Conservation (phyloP, 768 basidiomycete genomes). For the Leccinum incarnatum region DNA sequence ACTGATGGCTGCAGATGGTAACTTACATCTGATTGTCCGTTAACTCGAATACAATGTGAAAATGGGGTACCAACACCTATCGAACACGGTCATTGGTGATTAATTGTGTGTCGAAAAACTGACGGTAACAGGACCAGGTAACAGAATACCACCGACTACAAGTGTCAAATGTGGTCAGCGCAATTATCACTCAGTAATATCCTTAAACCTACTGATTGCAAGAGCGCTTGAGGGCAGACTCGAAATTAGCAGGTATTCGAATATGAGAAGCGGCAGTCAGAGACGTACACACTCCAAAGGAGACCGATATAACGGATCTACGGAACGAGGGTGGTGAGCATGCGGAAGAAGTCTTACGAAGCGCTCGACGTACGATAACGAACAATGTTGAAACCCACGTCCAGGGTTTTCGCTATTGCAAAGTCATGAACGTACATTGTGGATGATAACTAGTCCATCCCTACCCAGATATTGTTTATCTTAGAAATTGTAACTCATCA, state of each 20-base stretch:
- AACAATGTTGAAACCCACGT: background rate
- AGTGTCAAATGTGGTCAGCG: background rate
- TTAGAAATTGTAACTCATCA: background rate
- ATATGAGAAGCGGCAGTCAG: background rate
- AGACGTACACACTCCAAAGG: background rate
- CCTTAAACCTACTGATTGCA: background rate
- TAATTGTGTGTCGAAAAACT: background rate
- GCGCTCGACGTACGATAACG: background rate
- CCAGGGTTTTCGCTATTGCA: background rate
- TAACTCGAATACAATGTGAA: background rate
- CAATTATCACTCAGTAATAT: background rate
- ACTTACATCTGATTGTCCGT: background rate
- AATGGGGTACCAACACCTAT: background rate
- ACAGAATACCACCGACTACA: background rate
- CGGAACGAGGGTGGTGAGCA: background rate
- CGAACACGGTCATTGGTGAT: background rate
- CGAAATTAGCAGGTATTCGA: background rate
- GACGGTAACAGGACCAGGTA: background rate
- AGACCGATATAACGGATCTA: constrained; percentile 1
- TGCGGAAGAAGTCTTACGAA: background rate
- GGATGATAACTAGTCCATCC: background rate
- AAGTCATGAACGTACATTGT: background rate
- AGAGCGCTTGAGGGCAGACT: background rate
- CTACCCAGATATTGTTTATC: constrained; percentile 6
- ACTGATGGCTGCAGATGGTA: background rate